Conservation (phyloP, 306 rosid species). For the Crotalaria pallida region DNA sequence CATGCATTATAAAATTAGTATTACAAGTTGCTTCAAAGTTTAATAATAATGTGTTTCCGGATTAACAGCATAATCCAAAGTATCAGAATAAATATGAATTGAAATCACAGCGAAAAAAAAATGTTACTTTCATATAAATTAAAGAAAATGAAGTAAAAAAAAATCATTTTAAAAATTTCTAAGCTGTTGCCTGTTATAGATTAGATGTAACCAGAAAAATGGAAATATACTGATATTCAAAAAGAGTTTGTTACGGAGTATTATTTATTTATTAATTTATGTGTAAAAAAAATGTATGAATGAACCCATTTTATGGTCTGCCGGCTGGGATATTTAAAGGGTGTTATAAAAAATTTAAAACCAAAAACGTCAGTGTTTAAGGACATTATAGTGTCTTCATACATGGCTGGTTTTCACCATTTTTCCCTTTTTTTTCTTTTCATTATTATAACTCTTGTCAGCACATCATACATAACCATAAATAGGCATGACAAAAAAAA, state of each 20-base stretch:
- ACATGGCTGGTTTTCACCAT: neutral
- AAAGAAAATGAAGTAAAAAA: too few species aligned
- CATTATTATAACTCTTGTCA: too few species aligned
- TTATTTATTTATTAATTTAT: neutral
- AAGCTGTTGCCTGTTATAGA: neutral
- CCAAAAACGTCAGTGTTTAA: too few species aligned
- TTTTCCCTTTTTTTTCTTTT: neutral
- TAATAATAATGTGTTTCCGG: neutral
- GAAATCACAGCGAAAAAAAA: neutral
- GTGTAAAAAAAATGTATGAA: neutral
- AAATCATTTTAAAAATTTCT: too few species aligned
- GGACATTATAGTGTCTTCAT: neutral
- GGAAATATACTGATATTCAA: too few species aligned
- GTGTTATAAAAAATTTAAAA: too few species aligned
- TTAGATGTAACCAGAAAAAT: neutral
- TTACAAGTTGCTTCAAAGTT: neutral
- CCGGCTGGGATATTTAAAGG: neutral
- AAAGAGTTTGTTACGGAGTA: too few species aligned
- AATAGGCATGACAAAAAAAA: too few species aligned
- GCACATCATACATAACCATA: too few species aligned
- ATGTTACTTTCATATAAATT: neutral
- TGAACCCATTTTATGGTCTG: neutral
- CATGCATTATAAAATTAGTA: constrained; percentile 21
- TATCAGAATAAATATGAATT: neutral
- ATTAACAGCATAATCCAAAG: neutral